phyloP scores from a whole-genome alignment of 2,329 filamentous ascomycete genomes.

The Pezicula neosporulosa region DNA sequence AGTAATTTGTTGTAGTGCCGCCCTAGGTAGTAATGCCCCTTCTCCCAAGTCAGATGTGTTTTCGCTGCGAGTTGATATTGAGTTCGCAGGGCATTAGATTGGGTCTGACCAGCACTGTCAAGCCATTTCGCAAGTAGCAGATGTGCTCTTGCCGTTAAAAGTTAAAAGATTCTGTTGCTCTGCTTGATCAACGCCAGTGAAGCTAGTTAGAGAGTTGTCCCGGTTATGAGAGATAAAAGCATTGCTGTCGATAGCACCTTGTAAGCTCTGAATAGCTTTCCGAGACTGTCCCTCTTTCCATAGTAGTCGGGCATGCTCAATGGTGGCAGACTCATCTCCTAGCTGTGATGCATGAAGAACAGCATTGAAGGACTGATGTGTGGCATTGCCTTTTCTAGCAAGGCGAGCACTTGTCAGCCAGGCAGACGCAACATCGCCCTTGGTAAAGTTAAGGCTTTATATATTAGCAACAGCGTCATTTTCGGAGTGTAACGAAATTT shows the following conservation, averaged over 20 bases:
- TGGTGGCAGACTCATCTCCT: slow-evolving; percentile 81
- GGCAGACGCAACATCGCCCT: slow-evolving; percentile 73
- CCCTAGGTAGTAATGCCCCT: slow-evolving; percentile 94
- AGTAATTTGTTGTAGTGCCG: slow-evolving; percentile 96
- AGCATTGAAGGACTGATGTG: slow-evolving; percentile 88
- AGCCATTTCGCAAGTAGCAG: slow-evolving; percentile 95
- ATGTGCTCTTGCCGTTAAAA: slow-evolving; percentile 74
- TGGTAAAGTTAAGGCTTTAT: slow-evolving; percentile 49
- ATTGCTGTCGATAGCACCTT: slow-evolving; percentile 79
- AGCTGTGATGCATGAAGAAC: slow-evolving; percentile 84
- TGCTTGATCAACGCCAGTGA: slow-evolving; percentile 15
- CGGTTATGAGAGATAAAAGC: slow-evolving; percentile 55
- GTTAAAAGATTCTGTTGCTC: slow-evolving; percentile 57
- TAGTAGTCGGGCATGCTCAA: slow-evolving; percentile 88
- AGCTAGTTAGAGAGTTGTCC: slow-evolving; percentile 14
- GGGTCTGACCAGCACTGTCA: slow-evolving; percentile 89
- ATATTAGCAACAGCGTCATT: slow-evolving; percentile 23
- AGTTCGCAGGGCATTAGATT: slow-evolving; percentile 72
- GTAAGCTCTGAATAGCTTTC: slow-evolving; percentile 89
- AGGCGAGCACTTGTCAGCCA: slow-evolving; percentile 86
- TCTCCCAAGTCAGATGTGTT: slow-evolving; percentile 76
- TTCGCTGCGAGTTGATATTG: slow-evolving; percentile 83
- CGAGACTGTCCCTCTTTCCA: slow-evolving; percentile 93
- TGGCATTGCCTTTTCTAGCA: slow-evolving; percentile 79
- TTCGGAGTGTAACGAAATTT: slow-evolving; percentile 29